Percentiles rank a stretch among this genome's conserved stretches.
Evolutionary conservation across 2,329 filamentous ascomycete genomes (phyloP).

Genomic region (Pleurostoma richardsiae): DNA sequence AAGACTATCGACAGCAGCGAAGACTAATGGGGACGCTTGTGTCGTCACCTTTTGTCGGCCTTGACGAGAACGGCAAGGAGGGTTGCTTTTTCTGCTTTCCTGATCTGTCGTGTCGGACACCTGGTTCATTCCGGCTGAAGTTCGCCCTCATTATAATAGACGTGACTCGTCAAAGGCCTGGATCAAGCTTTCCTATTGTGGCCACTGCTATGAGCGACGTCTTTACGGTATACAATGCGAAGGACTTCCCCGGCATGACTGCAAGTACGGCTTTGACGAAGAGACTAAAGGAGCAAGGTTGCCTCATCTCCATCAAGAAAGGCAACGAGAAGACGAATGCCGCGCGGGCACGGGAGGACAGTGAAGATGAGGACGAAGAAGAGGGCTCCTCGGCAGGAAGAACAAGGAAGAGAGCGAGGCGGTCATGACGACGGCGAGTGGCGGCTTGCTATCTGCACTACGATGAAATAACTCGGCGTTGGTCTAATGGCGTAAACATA

Average conservation of each 20-base stretch:
- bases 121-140: slow-evolving; percentile 68
- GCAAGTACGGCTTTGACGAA: slow-evolving; percentile 71
- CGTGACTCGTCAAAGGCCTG: slow-evolving; percentile 49
- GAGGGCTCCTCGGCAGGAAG: slow-evolving; percentile 21
- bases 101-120: slow-evolving; percentile 73
- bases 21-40: slow-evolving; percentile 77
- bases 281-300: slow-evolving; percentile 71
- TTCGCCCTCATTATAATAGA: slow-evolving; percentile 72
- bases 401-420: slow-evolving; percentile 14
- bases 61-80: slow-evolving; percentile 66
- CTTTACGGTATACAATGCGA: slow-evolving; percentile 79
- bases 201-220: slow-evolving; percentile 56
- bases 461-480: too few species aligned
- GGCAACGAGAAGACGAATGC: slow-evolving; percentile 61
- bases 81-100: slow-evolving; percentile 86
- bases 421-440: too few species aligned
- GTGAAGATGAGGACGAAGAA: slow-evolving; percentile 38
- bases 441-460: too few species aligned
- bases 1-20: slow-evolving; percentile 67
- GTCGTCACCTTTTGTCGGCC: slow-evolving; percentile 69
- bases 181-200: slow-evolving; percentile 44
- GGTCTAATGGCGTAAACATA: too few species aligned
- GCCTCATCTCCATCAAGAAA: slow-evolving; percentile 82
- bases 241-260: slow-evolving; percentile 82
- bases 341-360: slow-evolving; percentile 31